phyloP scores from a whole-genome alignment of 1,284 basidiomycete species.

The Phylloboletellus chloephorus region DNA sequence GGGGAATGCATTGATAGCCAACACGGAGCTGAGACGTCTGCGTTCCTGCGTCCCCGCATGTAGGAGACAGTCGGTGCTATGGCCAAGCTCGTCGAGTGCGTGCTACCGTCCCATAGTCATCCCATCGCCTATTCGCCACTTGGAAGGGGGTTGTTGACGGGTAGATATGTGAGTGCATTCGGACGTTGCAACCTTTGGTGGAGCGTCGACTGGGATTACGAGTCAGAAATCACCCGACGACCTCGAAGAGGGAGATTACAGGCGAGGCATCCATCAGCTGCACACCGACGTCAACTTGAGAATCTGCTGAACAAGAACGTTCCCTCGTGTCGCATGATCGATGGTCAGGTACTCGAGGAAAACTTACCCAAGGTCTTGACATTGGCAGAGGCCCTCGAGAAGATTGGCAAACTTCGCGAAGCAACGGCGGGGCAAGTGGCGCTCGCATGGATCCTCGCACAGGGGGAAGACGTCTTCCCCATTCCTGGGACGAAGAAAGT shows the following conservation, averaged over 20 bases:
- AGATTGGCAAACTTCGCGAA: slow-evolving; percentile 29
- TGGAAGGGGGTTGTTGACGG: slow-evolving; percentile 41
- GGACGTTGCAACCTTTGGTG: too few relatives aligned
- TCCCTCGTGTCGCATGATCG: too few relatives aligned
- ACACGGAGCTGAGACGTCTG: neutral
- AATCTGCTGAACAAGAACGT: neutral
- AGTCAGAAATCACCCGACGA: slow-evolving; percentile 36
- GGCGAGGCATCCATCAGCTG: slow-evolving; percentile 22
- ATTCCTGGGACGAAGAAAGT: slow-evolving; percentile 31
- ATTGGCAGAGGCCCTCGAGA: slow-evolving; percentile 34
- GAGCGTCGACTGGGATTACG: neutral
- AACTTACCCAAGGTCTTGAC: slow-evolving; percentile 42
- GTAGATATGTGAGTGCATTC: slow-evolving; percentile 30
- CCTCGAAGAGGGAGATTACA: slow-evolving; percentile 37
- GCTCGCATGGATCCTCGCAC: slow-evolving; percentile 43
- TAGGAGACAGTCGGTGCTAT: slow-evolving; percentile 33
- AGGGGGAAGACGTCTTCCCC: slow-evolving; percentile 36
- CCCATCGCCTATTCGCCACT: slow-evolving; percentile 40
- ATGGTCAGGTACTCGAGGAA: slow-evolving; percentile 27
- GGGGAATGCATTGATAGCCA: neutral
- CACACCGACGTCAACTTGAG: too few relatives aligned
- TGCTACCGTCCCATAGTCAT: neutral
- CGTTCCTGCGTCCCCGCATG: neutral
- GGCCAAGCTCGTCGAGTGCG: slow-evolving; percentile 33
- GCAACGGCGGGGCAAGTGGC: slow-evolving; percentile 41